phyloP scores from a whole-genome alignment of 1,284 basidiomycete species.

The Ceratobasidium sp. region DNA sequence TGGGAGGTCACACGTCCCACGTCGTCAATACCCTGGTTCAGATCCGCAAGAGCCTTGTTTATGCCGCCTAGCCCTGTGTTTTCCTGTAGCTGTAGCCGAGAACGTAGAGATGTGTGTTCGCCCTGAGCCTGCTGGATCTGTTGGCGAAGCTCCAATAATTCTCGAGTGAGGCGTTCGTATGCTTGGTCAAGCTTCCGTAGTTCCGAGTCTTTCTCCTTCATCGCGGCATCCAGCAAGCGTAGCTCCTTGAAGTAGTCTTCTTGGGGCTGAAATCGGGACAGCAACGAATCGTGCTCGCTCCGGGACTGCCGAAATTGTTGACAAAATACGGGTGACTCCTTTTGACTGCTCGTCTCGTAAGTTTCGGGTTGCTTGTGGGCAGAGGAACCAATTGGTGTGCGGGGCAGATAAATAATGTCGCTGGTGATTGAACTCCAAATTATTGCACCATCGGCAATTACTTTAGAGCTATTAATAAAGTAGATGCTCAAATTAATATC shows the following conservation, averaged over 20 bases:
- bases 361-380: background rate
- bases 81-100: constrained; percentile 11
- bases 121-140: background rate
- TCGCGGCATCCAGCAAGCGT: constrained; percentile 32
- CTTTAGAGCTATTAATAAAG: constrained; percentile 9
- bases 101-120: constrained; percentile 8
- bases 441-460: too few species aligned
- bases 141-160: background rate
- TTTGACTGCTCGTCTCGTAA: background rate
- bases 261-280: constrained; percentile 39
- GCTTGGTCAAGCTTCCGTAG: constrained; percentile 1
- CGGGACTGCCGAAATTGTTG: constrained; percentile 13
- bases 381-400: background rate
- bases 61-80: constrained; percentile 16
- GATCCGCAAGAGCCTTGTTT: background rate
- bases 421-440: too few species aligned
- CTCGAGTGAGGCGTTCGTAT: too few species aligned
- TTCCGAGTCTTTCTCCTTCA: constrained; percentile 16
- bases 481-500: constrained; percentile 30
- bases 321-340: background rate
- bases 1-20: constrained; percentile 7
- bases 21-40: constrained; percentile 29
- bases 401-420: too few species aligned
- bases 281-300: constrained; percentile 29
- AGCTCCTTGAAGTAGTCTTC: constrained; percentile 38